These are phyloP conservation scores for Phyllosticta capitalensis DNA, from an alignment of 2,329 filamentous ascomycete species.

Conservation along the genomic window DNA sequence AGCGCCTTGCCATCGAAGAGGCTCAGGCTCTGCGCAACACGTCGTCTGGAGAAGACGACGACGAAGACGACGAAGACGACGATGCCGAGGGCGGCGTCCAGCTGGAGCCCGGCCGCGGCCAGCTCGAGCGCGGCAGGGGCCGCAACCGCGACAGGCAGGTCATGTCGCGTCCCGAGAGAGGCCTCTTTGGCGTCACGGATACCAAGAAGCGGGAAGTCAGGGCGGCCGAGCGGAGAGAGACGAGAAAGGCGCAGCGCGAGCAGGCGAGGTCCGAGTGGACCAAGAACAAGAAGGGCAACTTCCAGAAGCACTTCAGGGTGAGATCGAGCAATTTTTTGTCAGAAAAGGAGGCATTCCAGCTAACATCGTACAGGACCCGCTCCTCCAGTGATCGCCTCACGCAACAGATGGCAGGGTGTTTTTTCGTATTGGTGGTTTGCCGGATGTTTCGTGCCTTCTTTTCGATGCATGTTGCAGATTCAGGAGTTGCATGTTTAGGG, in stretches of 20 bases:
- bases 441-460: not conserved
- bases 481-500: too few species aligned
- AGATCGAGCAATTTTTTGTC: not conserved
- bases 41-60: constrained; percentile 32
- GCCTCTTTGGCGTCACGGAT: constrained; percentile 59
- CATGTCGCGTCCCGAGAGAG: constrained; percentile 61
- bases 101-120: constrained; percentile 19
- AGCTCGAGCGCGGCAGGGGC: constrained; percentile 10
- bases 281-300: constrained; percentile 65
- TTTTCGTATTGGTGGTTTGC: not conserved
- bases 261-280: constrained; percentile 53
- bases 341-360: not conserved
- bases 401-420: not conserved
- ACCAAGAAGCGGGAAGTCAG: constrained; percentile 61
- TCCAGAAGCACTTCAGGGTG: constrained; percentile 63
- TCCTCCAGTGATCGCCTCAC: constrained; percentile 34
- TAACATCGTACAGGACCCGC: constrained; percentile 35
- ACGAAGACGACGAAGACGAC: constrained; percentile 31
- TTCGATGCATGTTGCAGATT: not conserved
- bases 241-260: constrained; percentile 54
- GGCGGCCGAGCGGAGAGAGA: constrained; percentile 58
- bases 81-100: constrained; percentile 28
- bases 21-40: constrained; percentile 14
- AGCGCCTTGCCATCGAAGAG: constrained; percentile 52
- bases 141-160: constrained; percentile 29